Base-by-base conservation (phyloP, 2,329 filamentous ascomycete species). In the Claviceps africana region DNA sequence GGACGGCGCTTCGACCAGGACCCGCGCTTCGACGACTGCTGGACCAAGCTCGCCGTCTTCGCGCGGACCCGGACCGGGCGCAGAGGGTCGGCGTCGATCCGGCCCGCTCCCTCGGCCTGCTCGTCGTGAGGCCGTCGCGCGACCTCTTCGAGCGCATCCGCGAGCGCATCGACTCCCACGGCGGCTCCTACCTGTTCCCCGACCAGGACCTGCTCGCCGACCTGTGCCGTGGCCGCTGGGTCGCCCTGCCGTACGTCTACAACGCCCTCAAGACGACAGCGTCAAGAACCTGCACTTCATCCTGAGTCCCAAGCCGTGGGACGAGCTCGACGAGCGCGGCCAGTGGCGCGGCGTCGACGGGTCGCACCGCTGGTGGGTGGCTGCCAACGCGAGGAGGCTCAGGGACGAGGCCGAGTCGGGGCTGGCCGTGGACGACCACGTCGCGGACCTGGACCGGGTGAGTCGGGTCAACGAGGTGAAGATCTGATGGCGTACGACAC, bases 11-110 rank as follows among this genome's bases (percentile, higher is more conserved):
- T 82, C 71, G 77, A 73, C 61, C 78, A 85, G 55, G 88, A 95
- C 67, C 82, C 84, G 48, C 83, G 89, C 59, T 95, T 95, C 75
- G 84, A 88, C 69, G 87, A 94, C 67, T 89, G 85, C 74, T 95
- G 88, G 88, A 86, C 78, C 67, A 95, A 95, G 70, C 78, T 95
- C 30, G 79, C 83, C 17, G 81, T 85, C 6, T 95, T 94, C 65
- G 82, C 60, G 54, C 51, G 45, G 64, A 67, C 15, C 72, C 77
- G 0, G 70, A 69, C 1, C 33, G 56, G 8, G 77, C 77, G 2
- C 76, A 79, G 64, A 67, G 61, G 5, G 59, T 60, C 3, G 75
- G 67, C 37, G 65, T 71, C 4, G 67, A 73, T 56, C 72, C 75
- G n/a, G 54, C 61, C 19, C 67, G 65, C 30, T 68, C 73, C 0